Percentiles rank a stretch among this genome's conserved stretches.
Evolutionary conservation across 2,329 filamentous ascomycete species (phyloP).

Genomic region (Colletotrichum navitas): DNA sequence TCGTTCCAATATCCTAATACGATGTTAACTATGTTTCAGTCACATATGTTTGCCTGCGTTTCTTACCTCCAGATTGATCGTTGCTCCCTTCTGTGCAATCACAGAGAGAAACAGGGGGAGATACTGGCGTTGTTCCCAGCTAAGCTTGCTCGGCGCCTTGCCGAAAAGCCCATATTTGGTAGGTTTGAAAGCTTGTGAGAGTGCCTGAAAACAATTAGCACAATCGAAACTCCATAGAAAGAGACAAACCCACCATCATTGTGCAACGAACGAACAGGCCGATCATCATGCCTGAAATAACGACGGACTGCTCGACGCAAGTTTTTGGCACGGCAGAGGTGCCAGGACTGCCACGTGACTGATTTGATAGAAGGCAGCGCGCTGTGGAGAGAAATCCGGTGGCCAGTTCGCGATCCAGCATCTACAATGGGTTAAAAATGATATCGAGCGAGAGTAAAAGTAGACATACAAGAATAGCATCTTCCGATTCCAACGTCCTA

Average conservation of each 20-base stretch:
- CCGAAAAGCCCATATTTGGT: constrained; percentile 66
- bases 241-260: constrained; percentile 52
- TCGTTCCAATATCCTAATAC: constrained; percentile 56
- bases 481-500: constrained; percentile 59
- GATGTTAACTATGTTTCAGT: constrained; percentile 21
- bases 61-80: constrained; percentile 59
- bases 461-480: constrained; percentile 58
- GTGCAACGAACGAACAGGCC: constrained; percentile 60
- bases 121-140: constrained; percentile 58
- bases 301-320: constrained; percentile 60
- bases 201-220: constrained; percentile 50
- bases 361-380: constrained; percentile 52
- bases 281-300: constrained; percentile 61
- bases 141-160: constrained; percentile 54
- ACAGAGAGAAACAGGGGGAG: constrained; percentile 65
- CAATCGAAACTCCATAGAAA: constrained; percentile 26
- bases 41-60: constrained; percentile 12
- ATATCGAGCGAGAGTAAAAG: background rate
- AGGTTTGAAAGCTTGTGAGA: constrained; percentile 60
- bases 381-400: constrained; percentile 62
- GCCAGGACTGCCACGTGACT: constrained; percentile 28
- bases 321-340: constrained; percentile 39
- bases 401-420: constrained; percentile 64
- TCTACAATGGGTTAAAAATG: constrained; percentile 44
- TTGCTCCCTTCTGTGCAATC: constrained; percentile 58